Evolutionary conservation across 208 protist genomes (phyloP), one percentile per base, ranked within the genome.

Genomic region (Naegleria gruberi): DNA sequence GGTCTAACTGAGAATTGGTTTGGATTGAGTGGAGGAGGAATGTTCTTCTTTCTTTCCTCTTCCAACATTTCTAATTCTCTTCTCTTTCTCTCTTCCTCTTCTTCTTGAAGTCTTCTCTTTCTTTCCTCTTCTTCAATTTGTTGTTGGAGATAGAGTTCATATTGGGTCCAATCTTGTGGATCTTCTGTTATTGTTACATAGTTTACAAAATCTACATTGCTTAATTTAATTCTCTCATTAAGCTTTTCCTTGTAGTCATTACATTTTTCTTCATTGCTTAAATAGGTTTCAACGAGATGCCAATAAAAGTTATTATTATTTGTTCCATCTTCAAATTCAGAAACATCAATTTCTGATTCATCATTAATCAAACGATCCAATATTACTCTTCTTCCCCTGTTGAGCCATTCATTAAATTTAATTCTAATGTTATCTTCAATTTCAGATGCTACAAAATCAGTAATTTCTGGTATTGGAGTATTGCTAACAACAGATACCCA

Each of bases 161-260:
- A 87, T 55, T 87, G 41, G 15, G 43, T 55, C 83, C 83, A 87
- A 87, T 87, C 83, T 30, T 34, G 23, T 17, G 26, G 34, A 19
- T 45, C 41, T 4, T 87, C 83, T 45, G 83, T 55, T 17, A 87
- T 87, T 23, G 44, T 55, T 87, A 87, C 83, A 55, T 87, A 87
- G 40, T 46, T 55, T 30, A 87, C 83, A 45, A 41, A 45, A 26
- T 84, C 81, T 19, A 26, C n/a, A 10, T 84, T 17, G 10, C 19
- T 37, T 37, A 19, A 19, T 77, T 37, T 77, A n/a, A 77, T 37
- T 77, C 30, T 26, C 6, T 77, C 26, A n/a, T 77, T 77, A n/a
- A 77, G 17, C 34, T 12, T 26, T 5, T 37, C 30, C 65, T 77
- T 77, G 30, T 77, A 77, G 30, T 77, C n/a, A n/a, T 77, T 77